Evolutionary conservation across 352 stramenopile species (phyloP).

Genomic region (Aphanomyces stellatus): DNA sequence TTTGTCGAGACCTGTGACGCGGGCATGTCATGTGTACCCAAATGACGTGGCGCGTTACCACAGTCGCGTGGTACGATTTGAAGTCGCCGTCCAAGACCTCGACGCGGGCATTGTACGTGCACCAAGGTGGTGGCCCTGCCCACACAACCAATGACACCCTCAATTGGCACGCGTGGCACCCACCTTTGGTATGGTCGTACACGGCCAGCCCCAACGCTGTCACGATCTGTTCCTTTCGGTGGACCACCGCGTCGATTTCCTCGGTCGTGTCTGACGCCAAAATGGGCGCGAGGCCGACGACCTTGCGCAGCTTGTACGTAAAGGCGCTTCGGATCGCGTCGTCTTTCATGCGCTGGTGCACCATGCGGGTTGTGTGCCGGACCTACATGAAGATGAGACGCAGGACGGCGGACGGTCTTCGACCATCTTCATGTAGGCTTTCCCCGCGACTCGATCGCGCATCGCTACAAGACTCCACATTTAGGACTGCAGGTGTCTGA

Average conservation of each 20-base stretch:
- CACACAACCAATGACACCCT: neutral
- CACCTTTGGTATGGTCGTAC: constrained; percentile 18
- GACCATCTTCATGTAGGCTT: constrained; percentile 18
- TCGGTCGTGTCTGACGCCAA: constrained; percentile 11
- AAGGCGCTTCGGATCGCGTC: constrained; percentile 5
- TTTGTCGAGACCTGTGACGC: constrained; percentile 11
- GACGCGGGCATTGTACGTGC: constrained; percentile 6
- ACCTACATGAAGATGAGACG: neutral
- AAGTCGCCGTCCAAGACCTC: constrained; percentile 5
- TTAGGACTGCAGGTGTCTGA: no score
- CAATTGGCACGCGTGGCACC: neutral
- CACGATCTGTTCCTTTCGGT: constrained; percentile 3
- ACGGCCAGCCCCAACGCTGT: neutral
- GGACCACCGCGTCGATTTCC: neutral
- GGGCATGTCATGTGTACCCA: neutral
- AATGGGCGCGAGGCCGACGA: constrained; percentile 1
- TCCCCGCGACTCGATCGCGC: neutral
- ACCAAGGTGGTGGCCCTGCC: constrained; percentile 8
- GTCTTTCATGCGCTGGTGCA: constrained; percentile 17
- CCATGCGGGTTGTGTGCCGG: constrained; percentile 10
- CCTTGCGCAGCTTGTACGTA: constrained; percentile 18
- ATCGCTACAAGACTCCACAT: neutral
- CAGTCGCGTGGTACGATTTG: neutral
- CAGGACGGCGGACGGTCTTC: neutral
- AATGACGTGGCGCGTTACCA: neutral